A percentile compares a stretch with the other conserved stretches of the same genome.
phyloP scores from a whole-genome alignment of 192 early-diverging fungal genomes.

The Fimicolochytrium jonesii region DNA sequence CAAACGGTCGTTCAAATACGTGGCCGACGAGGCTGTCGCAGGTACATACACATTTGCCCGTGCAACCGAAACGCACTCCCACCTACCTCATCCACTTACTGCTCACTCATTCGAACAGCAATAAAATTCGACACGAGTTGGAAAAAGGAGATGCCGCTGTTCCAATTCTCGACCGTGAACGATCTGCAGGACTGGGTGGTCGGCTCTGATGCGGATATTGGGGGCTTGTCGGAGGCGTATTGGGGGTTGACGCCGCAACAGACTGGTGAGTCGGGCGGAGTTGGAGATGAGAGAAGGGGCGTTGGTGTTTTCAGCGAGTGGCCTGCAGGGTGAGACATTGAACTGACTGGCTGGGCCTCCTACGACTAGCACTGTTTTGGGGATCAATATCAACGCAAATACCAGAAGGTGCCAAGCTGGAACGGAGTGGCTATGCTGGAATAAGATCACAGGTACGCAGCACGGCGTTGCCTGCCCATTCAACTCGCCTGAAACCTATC shows the following conservation, averaged over 20 bases:
- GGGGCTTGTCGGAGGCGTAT: slow-evolving; percentile 72
- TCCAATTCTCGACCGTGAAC: slow-evolving; percentile 53
- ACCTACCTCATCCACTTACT: not conserved
- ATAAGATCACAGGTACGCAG: slow-evolving; percentile 66
- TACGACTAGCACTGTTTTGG: slow-evolving; percentile 65
- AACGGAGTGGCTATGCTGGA: slow-evolving; percentile 89
- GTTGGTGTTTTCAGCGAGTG: too few species aligned
- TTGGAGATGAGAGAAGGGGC: too few species aligned
- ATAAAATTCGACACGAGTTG: slow-evolving; percentile 41
- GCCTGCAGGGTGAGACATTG: not conserved
- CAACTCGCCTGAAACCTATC: not conserved
- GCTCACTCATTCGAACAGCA: not conserved
- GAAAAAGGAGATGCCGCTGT: slow-evolving; percentile 69
- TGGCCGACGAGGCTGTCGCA: slow-evolving; percentile 26
- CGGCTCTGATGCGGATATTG: slow-evolving; percentile 90
- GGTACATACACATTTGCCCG: not conserved
- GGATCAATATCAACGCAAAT: slow-evolving; percentile 77
- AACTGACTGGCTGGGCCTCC: too few species aligned
- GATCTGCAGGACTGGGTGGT: slow-evolving; percentile 73
- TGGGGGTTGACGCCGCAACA: slow-evolving; percentile 65
- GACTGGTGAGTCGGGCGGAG: slow-evolving; percentile 49
- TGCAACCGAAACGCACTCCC: not conserved
- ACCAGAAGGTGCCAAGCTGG: slow-evolving; percentile 65
- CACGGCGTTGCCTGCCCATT: not conserved
- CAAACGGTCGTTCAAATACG: slow-evolving; percentile 30